Evolutionary conservation across 2,329 filamentous ascomycete species (phyloP).

Genomic region (Fusarium poae): DNA sequence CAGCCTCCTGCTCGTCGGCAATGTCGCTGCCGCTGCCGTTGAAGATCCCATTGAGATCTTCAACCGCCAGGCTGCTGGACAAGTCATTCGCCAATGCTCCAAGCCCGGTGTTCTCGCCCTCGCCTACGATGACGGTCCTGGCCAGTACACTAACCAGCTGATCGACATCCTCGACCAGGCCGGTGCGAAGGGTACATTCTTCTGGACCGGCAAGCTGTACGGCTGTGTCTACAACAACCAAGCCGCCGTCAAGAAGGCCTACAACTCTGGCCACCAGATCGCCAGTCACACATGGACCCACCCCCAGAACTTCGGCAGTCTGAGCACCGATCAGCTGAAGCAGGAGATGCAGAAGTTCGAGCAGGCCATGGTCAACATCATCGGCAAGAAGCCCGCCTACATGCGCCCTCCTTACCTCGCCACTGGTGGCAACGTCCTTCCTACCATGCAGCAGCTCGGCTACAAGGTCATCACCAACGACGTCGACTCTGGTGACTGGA

Average conservation of each 20-base stretch:
- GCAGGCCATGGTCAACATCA: slow-evolving; percentile 64
- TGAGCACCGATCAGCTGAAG: slow-evolving; percentile 56
- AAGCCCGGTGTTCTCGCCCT: slow-evolving; percentile 62
- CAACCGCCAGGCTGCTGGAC: slow-evolving; percentile 57
- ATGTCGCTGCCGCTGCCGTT: slow-evolving; percentile 50
- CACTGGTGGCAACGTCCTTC: slow-evolving; percentile 59
- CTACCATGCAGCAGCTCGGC: slow-evolving; percentile 60
- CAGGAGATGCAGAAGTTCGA: slow-evolving; percentile 65
- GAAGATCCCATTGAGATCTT: slow-evolving; percentile 55
- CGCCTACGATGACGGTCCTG: slow-evolving; percentile 68
- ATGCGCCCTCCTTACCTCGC: slow-evolving; percentile 65
- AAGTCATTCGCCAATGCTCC: slow-evolving; percentile 61
- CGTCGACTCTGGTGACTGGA: slow-evolving; percentile 73
- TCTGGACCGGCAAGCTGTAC: slow-evolving; percentile 65
- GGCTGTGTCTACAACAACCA: slow-evolving; percentile 65
- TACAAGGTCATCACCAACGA: slow-evolving; percentile 73
- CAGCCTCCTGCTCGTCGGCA: slow-evolving; percentile 42
- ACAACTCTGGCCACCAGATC: slow-evolving; percentile 64
- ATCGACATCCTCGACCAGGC: slow-evolving; percentile 64
- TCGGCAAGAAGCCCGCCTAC: slow-evolving; percentile 63
- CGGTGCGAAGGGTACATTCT: slow-evolving; percentile 67
- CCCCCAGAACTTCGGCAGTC: slow-evolving; percentile 57
- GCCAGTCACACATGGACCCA: slow-evolving; percentile 68
- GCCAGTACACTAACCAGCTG: slow-evolving; percentile 61
- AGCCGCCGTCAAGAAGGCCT: slow-evolving; percentile 66